These are phyloP conservation scores for Boletus fagicola DNA, from an alignment of 768 basidiomycete genomes.

Conservation along the genomic window DNA sequence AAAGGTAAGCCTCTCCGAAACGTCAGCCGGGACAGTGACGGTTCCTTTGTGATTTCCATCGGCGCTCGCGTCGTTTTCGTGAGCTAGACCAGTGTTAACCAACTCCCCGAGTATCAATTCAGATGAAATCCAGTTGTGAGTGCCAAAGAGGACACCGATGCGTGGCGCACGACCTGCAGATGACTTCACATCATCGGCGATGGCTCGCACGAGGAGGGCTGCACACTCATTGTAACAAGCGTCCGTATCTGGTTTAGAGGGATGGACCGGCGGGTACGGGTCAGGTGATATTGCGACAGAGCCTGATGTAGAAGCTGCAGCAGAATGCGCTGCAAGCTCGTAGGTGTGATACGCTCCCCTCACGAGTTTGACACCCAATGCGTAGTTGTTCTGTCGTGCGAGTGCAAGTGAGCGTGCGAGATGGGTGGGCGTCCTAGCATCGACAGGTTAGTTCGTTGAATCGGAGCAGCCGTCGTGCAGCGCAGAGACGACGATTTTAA, in stretches of 20 bases:
- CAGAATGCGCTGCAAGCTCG: constrained; percentile 52
- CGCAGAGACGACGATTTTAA: neutral
- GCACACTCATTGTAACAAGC: constrained; percentile 65
- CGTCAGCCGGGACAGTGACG: constrained; percentile 48
- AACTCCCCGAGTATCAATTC: constrained; percentile 60
- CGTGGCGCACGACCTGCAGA: constrained; percentile 14
- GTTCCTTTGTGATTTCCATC: constrained; percentile 25
- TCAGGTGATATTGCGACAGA: constrained; percentile 56
- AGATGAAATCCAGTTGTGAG: constrained; percentile 78
- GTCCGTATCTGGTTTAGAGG: constrained; percentile 69
- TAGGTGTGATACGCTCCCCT: constrained; percentile 88
- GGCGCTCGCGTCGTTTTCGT: constrained; percentile 14
- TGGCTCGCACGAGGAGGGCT: constrained; percentile 49
- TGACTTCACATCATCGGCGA: constrained; percentile 49
- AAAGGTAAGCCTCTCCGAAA: constrained; percentile 65
- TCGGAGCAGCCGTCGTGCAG: neutral
- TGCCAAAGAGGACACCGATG: constrained; percentile 78
- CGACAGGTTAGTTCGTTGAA: neutral
- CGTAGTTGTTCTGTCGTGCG: constrained; percentile 63
- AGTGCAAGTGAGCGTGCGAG: constrained; percentile 63
- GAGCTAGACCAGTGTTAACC: constrained; percentile 49
- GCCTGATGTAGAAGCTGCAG: constrained; percentile 13
- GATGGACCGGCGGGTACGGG: constrained; percentile 64
- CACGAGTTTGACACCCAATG: constrained; percentile 88
- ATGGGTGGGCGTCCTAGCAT: constrained; percentile 61